A percentile compares a stretch with the other conserved stretches of the same genome.
These are phyloP conservation scores for Phyllosticta citrichinensis DNA, from an alignment of 2,329 filamentous ascomycete species.

Conservation along the genomic window DNA sequence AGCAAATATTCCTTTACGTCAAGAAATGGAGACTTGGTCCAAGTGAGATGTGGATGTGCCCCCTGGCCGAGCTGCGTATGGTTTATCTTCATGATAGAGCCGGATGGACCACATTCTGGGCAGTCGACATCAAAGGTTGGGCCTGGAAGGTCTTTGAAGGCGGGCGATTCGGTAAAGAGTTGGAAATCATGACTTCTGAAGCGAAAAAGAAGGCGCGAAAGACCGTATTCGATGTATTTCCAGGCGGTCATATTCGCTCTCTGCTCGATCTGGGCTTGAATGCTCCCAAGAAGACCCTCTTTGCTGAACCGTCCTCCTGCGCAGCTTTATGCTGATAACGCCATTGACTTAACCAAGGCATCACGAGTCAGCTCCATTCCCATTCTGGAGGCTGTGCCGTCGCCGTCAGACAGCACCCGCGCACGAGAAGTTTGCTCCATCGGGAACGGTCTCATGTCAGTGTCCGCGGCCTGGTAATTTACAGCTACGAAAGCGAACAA, in stretches of 20 bases:
- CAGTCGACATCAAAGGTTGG: constrained; percentile 32
- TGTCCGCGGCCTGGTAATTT: not conserved
- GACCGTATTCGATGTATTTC: constrained; percentile 2
- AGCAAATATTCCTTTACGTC: constrained; percentile 12
- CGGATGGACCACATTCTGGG: constrained; percentile 32
- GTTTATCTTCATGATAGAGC: constrained; percentile 26
- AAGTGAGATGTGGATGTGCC: constrained; percentile 9
- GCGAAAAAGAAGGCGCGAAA: constrained; percentile 1
- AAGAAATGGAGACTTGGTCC: not conserved
- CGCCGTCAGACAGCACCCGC: not conserved
- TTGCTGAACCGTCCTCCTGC: not conserved
- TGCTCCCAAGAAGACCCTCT: not conserved
- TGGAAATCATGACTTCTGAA: not conserved
- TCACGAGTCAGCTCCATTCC: not conserved
- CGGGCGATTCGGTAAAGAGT: constrained; percentile 12
- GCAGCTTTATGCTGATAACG: not conserved
- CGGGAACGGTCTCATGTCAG: not conserved
- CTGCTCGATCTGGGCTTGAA: not conserved
- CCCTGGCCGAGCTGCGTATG: constrained; percentile 22
- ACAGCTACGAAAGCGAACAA: not conserved
- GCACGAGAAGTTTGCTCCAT: not conserved
- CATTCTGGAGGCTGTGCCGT: not conserved
- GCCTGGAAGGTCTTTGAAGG: constrained; percentile 25
- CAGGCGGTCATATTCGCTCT: not conserved
- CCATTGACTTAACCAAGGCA: not conserved